Base-by-base conservation (phyloP, 805 yeast genomes). In the Myxozyma vanderwaltii region DNA sequence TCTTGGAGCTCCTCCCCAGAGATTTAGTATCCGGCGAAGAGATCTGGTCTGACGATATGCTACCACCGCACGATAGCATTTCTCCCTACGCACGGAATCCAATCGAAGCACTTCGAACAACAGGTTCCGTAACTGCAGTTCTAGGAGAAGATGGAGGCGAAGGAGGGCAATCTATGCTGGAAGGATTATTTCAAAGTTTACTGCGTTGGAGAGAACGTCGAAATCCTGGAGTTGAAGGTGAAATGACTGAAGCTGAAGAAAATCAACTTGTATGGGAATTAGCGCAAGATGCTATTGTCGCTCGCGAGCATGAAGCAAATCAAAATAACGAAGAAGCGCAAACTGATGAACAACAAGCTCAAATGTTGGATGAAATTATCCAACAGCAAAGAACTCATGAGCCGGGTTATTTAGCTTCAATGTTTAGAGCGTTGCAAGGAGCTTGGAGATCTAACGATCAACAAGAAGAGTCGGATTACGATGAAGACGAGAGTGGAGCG, bases 41-140 rank as follows among this genome's bases (percentile, higher is more conserved):
- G 27, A 63, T 65, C 46, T 65, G 63, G 67, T 55, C 68, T 1
- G 70, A 68, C 39, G 69, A 67, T 44, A 54, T 65, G 35, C 49
- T 67, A 3, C 70, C 70, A 4, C 70, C 70, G 15, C 21, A n/a
- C n/a, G 65, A 67, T 47, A 59, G 58, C 33, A 46, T 67, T 1
- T 54, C 62, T n/a, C 69, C 69, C n/a, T 67, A 67, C 44, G 39
- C 40, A 29, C 43, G 24, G 13, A 56, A 49, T 29, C 48, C 48
- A 10, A 31, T 31, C 21, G 27, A 38, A 17, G 45, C 52, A n/a
- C 38, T 49, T 7, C 7, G 49, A 24, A 40, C 46, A 2, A 43
- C 44, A 4, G 49, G 58, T 12, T 36, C 41, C 10, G 38, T 21
- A 19, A 17, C 54, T 4, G 46, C 46, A 19, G 21, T 17, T 15